These are phyloP conservation scores for Aspergillus taichungensis DNA, from an alignment of 495 filamentous ascomycete genomes.

Conservation along the genomic window DNA sequence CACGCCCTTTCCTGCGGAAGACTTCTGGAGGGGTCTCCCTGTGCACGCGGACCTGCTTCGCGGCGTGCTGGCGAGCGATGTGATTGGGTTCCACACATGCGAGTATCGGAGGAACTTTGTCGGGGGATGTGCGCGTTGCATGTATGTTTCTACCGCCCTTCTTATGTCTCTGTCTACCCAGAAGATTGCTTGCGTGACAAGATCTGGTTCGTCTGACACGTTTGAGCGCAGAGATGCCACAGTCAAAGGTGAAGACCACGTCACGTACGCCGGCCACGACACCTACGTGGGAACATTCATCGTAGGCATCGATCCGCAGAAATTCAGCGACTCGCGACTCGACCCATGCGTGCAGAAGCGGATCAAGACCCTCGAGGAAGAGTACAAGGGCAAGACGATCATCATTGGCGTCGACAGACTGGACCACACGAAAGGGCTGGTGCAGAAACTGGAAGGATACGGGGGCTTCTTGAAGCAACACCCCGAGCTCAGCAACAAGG, in stretches of 20 bases:
- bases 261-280: constrained; percentile 65
- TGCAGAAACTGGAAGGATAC: constrained; percentile 85
- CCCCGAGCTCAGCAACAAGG: constrained; percentile 84
- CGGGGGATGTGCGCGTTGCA: constrained; percentile 70
- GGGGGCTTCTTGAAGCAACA: constrained; percentile 87
- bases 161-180: neutral
- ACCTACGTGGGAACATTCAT: constrained; percentile 77
- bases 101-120: constrained; percentile 88
- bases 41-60: constrained; percentile 74
- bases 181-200: no score
- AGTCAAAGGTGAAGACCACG: constrained; percentile 48
- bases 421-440: constrained; percentile 95
- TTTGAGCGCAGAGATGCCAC: constrained; percentile 9
- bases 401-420: constrained; percentile 90
- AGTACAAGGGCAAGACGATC: constrained; percentile 79
- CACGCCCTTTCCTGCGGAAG: constrained; percentile 86
- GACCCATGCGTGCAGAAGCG: constrained; percentile 68
- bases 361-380: constrained; percentile 65
- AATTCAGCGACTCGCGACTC: constrained; percentile 69
- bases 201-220: neutral
- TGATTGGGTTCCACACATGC: constrained; percentile 93
- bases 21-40: constrained; percentile 85
- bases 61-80: constrained; percentile 74
- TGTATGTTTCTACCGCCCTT: constrained; percentile 49
- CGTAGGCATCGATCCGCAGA: constrained; percentile 88